Conservation (phyloP, 352 stramenopile genomes). For the Globisporangium emineosum region DNA sequence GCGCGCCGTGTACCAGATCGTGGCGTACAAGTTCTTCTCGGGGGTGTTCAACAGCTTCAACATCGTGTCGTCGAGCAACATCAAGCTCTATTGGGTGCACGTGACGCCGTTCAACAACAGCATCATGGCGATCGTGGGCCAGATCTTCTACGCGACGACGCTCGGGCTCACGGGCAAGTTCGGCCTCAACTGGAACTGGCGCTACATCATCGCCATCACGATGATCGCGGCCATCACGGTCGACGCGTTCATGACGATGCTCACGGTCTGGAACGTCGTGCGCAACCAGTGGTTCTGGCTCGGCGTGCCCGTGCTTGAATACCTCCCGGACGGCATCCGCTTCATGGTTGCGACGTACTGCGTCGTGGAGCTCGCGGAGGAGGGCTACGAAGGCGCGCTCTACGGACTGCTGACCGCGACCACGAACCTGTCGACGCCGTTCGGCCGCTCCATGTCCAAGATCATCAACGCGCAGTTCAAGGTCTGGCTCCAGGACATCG, state of each 20-base stretch:
- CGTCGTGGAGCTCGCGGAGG: conserved; percentile 53
- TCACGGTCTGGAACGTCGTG: conserved; percentile 46
- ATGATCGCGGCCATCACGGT: conserved; percentile 36
- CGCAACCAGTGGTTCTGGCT: conserved; percentile 68
- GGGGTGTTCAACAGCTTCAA: conserved; percentile 64
- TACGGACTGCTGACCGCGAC: conserved; percentile 54
- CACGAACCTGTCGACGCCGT: conserved; percentile 43
- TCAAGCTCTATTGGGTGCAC: conserved; percentile 56
- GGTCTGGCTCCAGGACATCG: conserved; percentile 51
- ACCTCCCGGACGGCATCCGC: conserved; percentile 43
- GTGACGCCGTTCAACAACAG: conserved; percentile 56
- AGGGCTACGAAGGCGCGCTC: conserved; percentile 48
- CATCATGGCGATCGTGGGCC: conserved; percentile 48
- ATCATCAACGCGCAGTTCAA: conserved; percentile 52
- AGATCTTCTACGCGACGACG: conserved; percentile 44
- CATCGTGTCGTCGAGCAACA: conserved; percentile 47
- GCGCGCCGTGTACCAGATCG: conserved; percentile 57
- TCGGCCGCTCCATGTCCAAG: conserved; percentile 47
- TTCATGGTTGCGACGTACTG: conserved; percentile 63
- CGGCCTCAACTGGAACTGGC: conserved; percentile 60
- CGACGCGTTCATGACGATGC: conserved; percentile 50
- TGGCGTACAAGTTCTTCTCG: conserved; percentile 64
- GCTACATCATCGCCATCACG: conserved; percentile 37
- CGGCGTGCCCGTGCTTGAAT: conserved; percentile 45
- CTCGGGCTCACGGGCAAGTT: conserved; percentile 41